phyloP scores from a whole-genome alignment of 176 grass and related monocot species.

The Tuctoria greenei region DNA sequence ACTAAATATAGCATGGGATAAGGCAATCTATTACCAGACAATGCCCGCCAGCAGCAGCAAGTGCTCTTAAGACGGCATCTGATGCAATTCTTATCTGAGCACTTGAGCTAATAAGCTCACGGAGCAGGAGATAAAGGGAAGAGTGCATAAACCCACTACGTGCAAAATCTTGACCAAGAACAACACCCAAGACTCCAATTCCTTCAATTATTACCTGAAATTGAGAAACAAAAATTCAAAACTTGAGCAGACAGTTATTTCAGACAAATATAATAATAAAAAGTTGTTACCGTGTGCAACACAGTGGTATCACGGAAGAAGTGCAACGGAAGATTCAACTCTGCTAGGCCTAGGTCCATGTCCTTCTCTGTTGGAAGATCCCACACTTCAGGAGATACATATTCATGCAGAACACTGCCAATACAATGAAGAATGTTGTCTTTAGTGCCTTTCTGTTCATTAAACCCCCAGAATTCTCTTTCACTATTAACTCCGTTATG shows the following conservation, averaged over 20 bases:
- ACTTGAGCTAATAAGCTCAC: slow-evolving; percentile 77
- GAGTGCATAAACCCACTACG: slow-evolving; percentile 89
- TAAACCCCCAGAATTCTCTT: slow-evolving; percentile 50
- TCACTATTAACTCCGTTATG: slow-evolving; percentile 25
- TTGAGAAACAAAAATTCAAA: background rate
- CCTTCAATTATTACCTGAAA: slow-evolving; percentile 90
- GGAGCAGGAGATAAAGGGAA: slow-evolving; percentile 84
- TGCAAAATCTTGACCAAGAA: slow-evolving; percentile 85
- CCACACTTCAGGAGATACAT: slow-evolving; percentile 79
- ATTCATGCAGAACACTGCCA: slow-evolving; percentile 85
- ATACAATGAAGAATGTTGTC: slow-evolving; percentile 63
- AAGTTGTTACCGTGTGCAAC: slow-evolving; percentile 71
- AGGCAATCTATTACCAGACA: slow-evolving; percentile 56
- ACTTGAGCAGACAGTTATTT: slow-evolving; percentile 25
- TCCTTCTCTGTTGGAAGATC: slow-evolving; percentile 73
- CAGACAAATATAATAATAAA: slow-evolving; percentile 30
- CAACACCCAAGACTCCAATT: slow-evolving; percentile 75
- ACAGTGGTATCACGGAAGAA: slow-evolving; percentile 72
- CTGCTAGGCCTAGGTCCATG: slow-evolving; percentile 31
- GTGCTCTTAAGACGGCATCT: slow-evolving; percentile 73
- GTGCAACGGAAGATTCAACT: slow-evolving; percentile 59
- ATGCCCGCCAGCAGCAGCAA: slow-evolving; percentile 66
- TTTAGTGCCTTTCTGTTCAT: slow-evolving; percentile 44
- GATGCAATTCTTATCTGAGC: slow-evolving; percentile 79
- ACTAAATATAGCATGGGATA: slow-evolving; percentile 19